These are phyloP conservation scores for Nidula microcarpa DNA, from an alignment of 768 basidiomycete species.

Conservation along the genomic window DNA sequence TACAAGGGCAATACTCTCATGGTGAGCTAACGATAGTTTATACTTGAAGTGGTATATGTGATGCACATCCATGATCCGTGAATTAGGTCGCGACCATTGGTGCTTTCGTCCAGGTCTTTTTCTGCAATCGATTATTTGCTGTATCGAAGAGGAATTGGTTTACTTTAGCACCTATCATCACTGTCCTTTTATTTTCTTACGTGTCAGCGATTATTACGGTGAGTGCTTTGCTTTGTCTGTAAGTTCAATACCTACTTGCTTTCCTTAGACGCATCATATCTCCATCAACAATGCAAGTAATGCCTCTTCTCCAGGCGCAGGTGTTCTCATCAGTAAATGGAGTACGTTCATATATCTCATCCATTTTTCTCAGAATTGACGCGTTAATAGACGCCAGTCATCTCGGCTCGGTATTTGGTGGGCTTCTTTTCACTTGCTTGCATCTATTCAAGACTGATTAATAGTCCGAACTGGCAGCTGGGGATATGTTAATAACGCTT, in stretches of 20 bases:
- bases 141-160: slow-evolving; percentile 17
- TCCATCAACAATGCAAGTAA: slow-evolving; percentile 3
- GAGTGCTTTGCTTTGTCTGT: slow-evolving; percentile 2
- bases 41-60: not conserved
- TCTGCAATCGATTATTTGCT: slow-evolving; percentile 22
- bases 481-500: slow-evolving; percentile 20
- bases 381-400: slow-evolving; percentile 18
- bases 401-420: slow-evolving; percentile 22
- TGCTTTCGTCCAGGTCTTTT: slow-evolving; percentile 27
- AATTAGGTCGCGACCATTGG: slow-evolving; percentile 25
- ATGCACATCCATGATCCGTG: not conserved
- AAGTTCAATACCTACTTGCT: not conserved
- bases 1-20: slow-evolving; percentile 23
- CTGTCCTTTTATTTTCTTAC: slow-evolving; percentile 21
- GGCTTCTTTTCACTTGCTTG: not conserved
- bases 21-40: slow-evolving; percentile 9
- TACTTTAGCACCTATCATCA: slow-evolving; percentile 15
- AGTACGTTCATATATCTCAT: slow-evolving; percentile 13
- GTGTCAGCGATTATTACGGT: slow-evolving; percentile 21
- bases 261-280: slow-evolving; percentile 21
- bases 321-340: slow-evolving; percentile 17
- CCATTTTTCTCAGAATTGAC: not conserved
- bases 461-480: slow-evolving; percentile 11
- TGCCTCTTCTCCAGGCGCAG: not conserved
- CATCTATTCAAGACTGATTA: not conserved